Percentiles rank a stretch among this genome's conserved stretches.
Conservation (phyloP, 129 eudicot genomes). For the Saposhnikovia divaricata region DNA sequence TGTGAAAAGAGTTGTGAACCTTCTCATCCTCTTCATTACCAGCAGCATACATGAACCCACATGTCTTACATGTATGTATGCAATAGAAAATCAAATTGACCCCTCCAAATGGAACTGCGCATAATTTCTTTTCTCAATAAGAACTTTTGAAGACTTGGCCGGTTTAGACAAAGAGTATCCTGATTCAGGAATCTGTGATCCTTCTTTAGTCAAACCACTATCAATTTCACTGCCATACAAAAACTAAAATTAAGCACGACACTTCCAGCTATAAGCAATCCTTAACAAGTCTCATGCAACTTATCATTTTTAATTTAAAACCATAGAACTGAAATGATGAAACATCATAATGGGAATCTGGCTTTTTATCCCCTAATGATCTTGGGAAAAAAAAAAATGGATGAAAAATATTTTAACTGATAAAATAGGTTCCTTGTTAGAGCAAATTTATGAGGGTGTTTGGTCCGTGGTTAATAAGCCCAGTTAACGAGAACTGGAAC, state of each 20-base stretch:
- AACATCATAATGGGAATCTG: too few relatives aligned
- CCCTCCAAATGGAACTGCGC: conserved; percentile 75
- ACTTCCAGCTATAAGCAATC: too few relatives aligned
- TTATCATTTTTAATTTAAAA: too few relatives aligned
- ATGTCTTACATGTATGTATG: conserved; percentile 56
- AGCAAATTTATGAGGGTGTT: too few relatives aligned
- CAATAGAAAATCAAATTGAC: conserved; percentile 70
- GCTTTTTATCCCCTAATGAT: too few relatives aligned
- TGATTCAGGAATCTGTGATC: background rate
- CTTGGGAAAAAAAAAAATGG: too few relatives aligned
- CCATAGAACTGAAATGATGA: too few relatives aligned
- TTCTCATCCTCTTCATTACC: conserved; percentile 68
- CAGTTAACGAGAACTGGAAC: too few relatives aligned
- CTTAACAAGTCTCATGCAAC: too few relatives aligned
- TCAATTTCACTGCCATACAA: conserved; percentile 15
- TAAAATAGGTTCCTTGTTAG: too few relatives aligned
- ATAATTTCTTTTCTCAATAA: conserved; percentile 68
- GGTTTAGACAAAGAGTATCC: background rate
- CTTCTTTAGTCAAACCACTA: conserved; percentile 13
- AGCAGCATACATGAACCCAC: conserved; percentile 69
- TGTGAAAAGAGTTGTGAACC: conserved; percentile 65
- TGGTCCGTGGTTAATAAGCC: too few relatives aligned
- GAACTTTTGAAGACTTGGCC: conserved; percentile 17
- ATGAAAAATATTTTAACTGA: too few relatives aligned
- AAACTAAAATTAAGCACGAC: background rate